Conservation (phyloP, 208 protist genomes). For the Crithidia expoeki region DNA sequence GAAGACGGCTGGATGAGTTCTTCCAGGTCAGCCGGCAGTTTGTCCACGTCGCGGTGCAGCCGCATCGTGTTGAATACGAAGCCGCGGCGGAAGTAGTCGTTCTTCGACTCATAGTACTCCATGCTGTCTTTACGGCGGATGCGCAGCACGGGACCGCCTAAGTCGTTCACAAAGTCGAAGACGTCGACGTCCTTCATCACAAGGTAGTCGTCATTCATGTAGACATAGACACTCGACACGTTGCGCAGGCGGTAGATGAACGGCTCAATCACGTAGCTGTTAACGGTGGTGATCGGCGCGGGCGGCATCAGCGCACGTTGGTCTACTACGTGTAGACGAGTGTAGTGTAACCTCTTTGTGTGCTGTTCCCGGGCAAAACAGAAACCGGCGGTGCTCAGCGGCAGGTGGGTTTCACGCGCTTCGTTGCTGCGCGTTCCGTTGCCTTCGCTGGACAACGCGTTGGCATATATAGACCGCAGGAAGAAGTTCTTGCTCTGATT, state of each 20-base stretch:
- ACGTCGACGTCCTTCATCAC: constrained; percentile 28
- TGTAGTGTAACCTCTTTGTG: constrained; percentile 21
- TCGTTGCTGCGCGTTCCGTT: too few species aligned
- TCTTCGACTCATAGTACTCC: constrained; percentile 20
- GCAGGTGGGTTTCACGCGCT: neutral
- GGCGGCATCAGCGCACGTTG: constrained; percentile 20
- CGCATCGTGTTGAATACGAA: constrained; percentile 23
- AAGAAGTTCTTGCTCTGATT: constrained; percentile 29
- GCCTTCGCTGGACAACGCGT: neutral
- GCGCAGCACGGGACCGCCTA: constrained; percentile 16
- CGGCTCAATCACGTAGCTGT: constrained; percentile 20
- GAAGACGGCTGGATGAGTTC: constrained; percentile 5
- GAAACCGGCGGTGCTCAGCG: constrained; percentile 3
- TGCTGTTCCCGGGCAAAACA: constrained; percentile 2
- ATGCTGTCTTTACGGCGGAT: constrained; percentile 13
- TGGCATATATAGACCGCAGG: constrained; percentile 14
- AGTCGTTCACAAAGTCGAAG: constrained; percentile 16
- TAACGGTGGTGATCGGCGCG: constrained; percentile 7
- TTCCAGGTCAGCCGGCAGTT: constrained; percentile 7
- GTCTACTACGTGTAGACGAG: constrained; percentile 20
- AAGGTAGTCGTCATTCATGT: constrained; percentile 32
- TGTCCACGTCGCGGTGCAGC: constrained; percentile 10
- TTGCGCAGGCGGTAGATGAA: constrained; percentile 25
- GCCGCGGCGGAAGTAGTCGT: constrained; percentile 15
- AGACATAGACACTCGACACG: constrained; percentile 12